A percentile compares a stretch with the other conserved stretches of the same genome.
These are phyloP conservation scores for Lichtheimia ramosa DNA, from an alignment of 371 early-diverging fungal genomes.

Conservation along the genomic window DNA sequence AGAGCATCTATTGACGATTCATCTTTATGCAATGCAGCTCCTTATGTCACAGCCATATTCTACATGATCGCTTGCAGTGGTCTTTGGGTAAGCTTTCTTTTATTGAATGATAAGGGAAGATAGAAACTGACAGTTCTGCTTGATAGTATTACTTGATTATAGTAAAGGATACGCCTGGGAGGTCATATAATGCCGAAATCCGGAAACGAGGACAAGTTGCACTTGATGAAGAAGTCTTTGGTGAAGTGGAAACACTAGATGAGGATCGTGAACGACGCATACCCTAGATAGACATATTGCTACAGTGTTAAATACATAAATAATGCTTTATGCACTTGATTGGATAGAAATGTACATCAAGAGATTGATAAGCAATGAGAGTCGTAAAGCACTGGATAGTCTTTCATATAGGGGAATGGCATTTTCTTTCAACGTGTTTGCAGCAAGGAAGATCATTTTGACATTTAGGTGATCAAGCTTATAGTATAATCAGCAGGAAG, in stretches of 20 bases:
- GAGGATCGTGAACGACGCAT: no score
- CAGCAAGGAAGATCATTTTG: no score
- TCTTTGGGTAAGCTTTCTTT: conserved; percentile 34
- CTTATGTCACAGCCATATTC: conserved; percentile 34
- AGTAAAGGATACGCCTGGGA: conserved; percentile 29
- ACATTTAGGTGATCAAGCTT: no score
- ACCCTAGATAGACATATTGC: no score
- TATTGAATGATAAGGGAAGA: not conserved
- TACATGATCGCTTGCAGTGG: conserved; percentile 27
- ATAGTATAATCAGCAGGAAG: no score
- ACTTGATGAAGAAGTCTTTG: conserved; percentile 38
- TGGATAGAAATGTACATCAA: no score
- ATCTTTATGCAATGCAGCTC: conserved; percentile 21
- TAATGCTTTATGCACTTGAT: no score
- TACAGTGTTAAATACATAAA: no score
- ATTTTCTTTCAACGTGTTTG: no score
- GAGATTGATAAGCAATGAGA: no score
- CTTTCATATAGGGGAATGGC: no score
- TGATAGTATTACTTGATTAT: conserved; percentile 41
- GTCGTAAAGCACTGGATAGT: no score
- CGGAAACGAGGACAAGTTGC: conserved; percentile 29
- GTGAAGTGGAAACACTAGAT: conserved; percentile 1
- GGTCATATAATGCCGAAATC: conserved; percentile 43
- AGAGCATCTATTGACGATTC: not conserved
- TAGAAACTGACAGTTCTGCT: not conserved